Evolutionary conservation across 78 protist species (phyloP), one percentile per base, ranked within the genome.

Genomic region (Parvularia atlantis): DNA sequence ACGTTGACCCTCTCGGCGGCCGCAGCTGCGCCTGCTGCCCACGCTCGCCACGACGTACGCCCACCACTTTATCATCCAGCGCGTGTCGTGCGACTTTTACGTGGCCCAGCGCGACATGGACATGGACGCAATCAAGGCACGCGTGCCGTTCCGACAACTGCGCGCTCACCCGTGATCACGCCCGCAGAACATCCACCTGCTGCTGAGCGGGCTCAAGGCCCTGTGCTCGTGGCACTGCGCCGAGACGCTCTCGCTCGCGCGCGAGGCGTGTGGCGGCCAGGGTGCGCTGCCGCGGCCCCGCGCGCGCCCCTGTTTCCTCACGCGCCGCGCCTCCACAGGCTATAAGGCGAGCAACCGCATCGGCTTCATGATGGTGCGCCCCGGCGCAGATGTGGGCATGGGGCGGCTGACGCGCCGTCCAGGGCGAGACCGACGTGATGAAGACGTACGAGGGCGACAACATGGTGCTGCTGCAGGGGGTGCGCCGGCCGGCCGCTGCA

Each of bases 1-100:
- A n/a, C n/a, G n/a, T n/a, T n/a, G n/a, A n/a, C n/a, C n/a, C n/a
- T n/a, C n/a, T n/a, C 44, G 0, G 61, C 14, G 43, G 48, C 87
- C 71, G 53, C 81, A 73, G 59, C 1, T 33, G 30, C 64, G 83
- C 35, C 67, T 83, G 39, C 13, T 83, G 24, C 70, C 59, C 14
- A 63, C 26, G 44, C 33, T 83, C 30, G 76, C 83, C 58, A 22
- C 30, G 22, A 7, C 77, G 40, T 71, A 61, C 40, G 87, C 83
- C 20, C 1, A 72, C 13, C 22, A 35, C 26, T 66, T 76, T 40
- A 20, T 70, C 17, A 33, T 44, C 28, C 30, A 30, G 7, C 39
- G 7, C 65, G 35, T 82, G 44, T 7, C 37, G 37, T 22, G 63
- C 39, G 11, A 14, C 22, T 33, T 40, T 28, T 14, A 35, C 66